Evolutionary conservation across 2,329 filamentous ascomycete genomes (phyloP).

Genomic region (Capronia americana): DNA sequence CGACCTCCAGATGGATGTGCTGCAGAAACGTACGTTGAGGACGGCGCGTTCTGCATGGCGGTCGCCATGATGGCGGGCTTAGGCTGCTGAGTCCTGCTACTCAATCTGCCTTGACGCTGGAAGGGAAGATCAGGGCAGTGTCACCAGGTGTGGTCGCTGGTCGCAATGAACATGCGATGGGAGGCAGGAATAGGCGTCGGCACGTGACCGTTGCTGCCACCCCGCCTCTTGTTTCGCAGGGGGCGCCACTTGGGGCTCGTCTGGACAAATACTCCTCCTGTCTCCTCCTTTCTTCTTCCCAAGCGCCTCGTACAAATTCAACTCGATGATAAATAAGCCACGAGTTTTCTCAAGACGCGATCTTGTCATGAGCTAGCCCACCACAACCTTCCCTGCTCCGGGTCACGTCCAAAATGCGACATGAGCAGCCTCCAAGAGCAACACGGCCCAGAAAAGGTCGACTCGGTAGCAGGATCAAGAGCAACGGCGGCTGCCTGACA

Average conservation of each 20-base stretch:
- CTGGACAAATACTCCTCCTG: neutral
- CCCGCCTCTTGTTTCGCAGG: neutral
- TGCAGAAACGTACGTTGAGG: constrained; percentile 34
- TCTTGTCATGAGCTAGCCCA: neutral
- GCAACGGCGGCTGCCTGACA: constrained; percentile 11
- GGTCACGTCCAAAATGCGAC: neutral
- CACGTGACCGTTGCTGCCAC: neutral
- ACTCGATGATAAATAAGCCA: neutral
- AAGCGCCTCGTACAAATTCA: neutral
- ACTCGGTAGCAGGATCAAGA: constrained; percentile 14
- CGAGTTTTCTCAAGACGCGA: neutral
- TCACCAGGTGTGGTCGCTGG: neutral
- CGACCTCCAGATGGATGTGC: neutral
- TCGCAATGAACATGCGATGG: neutral
- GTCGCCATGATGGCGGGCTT: constrained; percentile 29
- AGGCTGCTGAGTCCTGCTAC: neutral
- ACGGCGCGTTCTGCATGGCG: constrained; percentile 35
- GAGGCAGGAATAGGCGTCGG: neutral
- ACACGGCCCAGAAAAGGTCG: constrained; percentile 8
- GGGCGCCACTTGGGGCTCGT: neutral
- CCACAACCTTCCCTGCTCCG: neutral
- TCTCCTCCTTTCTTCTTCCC: neutral
- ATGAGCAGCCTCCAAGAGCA: constrained; percentile 3
- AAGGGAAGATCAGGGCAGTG: neutral
- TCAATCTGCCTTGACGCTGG: neutral